Conservation (phyloP, 768 basidiomycete species). For the Hygrocybe coccinea region DNA sequence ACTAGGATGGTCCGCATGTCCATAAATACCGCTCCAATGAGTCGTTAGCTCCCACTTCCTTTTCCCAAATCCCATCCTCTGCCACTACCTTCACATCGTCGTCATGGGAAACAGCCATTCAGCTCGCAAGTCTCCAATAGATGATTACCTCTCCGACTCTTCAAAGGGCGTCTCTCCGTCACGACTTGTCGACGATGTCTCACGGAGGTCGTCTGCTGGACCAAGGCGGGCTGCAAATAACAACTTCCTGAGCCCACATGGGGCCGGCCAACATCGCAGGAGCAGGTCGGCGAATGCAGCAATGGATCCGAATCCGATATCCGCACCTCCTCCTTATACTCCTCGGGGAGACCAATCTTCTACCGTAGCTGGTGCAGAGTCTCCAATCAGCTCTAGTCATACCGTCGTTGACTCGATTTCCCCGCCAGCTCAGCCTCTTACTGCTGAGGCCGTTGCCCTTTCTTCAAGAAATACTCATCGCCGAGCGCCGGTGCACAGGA, state of each 20-base stretch:
- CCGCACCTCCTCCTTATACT: slow-evolving; percentile 6
- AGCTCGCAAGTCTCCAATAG: slow-evolving; percentile 1
- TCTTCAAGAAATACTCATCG: slow-evolving; percentile 1
- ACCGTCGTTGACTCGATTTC: not conserved
- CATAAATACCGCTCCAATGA: too few species aligned
- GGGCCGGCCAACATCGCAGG: slow-evolving; percentile 6
- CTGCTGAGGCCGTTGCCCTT: not conserved
- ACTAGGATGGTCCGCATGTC: too few species aligned
- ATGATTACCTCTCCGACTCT: slow-evolving; percentile 1
- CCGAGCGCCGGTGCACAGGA: slow-evolving; percentile 9
- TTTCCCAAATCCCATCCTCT: not conserved
- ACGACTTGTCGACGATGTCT: not conserved
- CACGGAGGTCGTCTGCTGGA: not conserved
- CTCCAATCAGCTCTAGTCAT: not conserved
- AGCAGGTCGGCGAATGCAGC: slow-evolving; percentile 6
- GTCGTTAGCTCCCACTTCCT: not conserved
- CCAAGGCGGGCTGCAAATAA: not conserved
- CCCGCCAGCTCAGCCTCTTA: not conserved
- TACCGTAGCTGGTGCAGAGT: not conserved
- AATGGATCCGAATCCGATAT: not conserved
- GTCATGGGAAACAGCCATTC: slow-evolving; percentile 12
- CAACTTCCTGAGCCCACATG: slow-evolving; percentile 1
- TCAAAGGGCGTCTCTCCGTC: not conserved
- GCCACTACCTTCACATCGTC: not conserved
- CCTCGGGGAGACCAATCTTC: not conserved